These are phyloP conservation scores for Parasitella parasitica DNA, from an alignment of 371 early-diverging fungal genomes.

Conservation along the genomic window DNA sequence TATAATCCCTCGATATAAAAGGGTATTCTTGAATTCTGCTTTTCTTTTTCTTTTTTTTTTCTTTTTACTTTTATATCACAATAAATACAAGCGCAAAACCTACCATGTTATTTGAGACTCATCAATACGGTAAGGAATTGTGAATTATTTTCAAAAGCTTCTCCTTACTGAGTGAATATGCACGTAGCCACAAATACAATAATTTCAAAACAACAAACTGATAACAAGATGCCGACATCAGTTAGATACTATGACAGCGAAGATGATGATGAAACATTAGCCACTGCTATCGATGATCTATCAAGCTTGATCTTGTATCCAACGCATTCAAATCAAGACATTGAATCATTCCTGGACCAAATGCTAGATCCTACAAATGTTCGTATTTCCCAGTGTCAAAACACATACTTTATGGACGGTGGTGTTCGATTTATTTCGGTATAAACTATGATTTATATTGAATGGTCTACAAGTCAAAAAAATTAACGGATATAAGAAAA, in stretches of 20 bases:
- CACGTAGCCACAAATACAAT: background rate
- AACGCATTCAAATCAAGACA: slow-evolving; percentile 4
- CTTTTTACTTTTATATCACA: background rate
- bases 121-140: slow-evolving; percentile 16
- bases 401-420: slow-evolving; percentile 41
- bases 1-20: background rate
- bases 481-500: background rate
- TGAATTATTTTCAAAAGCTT: background rate
- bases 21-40: background rate
- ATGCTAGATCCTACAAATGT: slow-evolving; percentile 31
- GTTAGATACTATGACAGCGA: slow-evolving; percentile 19
- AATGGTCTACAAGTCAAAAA: background rate
- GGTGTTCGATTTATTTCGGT: slow-evolving; percentile 42
- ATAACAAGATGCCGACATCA: slow-evolving; percentile 4
- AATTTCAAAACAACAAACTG: slow-evolving; percentile 4
- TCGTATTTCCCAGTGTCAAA: slow-evolving; percentile 27
- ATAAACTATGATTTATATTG: slow-evolving; percentile 1
- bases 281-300: slow-evolving; percentile 24
- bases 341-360: slow-evolving; percentile 16
- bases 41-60: background rate
- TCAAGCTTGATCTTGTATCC: slow-evolving; percentile 22
- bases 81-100: background rate
- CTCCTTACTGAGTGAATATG: background rate
- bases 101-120: slow-evolving; percentile 21
- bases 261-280: slow-evolving; percentile 24